Conservation (phyloP, 257 asterid species). For the Capsicum chinense region DNA sequence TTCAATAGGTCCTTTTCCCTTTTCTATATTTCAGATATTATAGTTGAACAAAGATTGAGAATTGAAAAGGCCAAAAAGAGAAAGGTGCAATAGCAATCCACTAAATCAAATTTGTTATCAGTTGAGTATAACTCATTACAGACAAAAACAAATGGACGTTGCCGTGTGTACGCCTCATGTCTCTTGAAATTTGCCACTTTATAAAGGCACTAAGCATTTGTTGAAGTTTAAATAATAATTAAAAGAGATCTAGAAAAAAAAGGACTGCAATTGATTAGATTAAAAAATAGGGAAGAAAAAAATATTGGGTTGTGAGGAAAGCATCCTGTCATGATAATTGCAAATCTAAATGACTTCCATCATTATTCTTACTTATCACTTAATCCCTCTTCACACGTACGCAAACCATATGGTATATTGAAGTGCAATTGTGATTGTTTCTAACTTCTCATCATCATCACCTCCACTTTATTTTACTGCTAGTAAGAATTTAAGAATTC, state of each 20-base stretch:
- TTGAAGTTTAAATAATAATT: neutral
- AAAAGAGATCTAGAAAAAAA: neutral
- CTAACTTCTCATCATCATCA: neutral
- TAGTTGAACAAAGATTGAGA: neutral
- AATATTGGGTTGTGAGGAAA: conserved; percentile 4
- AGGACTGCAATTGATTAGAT: neutral
- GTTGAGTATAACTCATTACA: neutral
- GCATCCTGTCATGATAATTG: neutral
- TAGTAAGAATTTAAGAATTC: too few species aligned
- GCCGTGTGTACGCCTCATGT: neutral
- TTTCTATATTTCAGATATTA: neutral
- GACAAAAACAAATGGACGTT: neutral
- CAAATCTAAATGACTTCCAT: neutral
- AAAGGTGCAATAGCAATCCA: neutral
- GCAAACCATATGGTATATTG: conserved; percentile 5
- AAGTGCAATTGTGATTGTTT: neutral
- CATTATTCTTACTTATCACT: neutral
- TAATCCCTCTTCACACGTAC: conserved; percentile 29
- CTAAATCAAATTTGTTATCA: neutral
- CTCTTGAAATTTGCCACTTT: neutral
- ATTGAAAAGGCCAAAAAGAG: neutral
- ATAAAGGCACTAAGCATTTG: neutral
- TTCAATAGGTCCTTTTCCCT: neutral
- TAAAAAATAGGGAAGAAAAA: neutral
- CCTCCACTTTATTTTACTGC: neutral